Conservation (phyloP, 208 protist species). For the Strigomonas culicis region DNA sequence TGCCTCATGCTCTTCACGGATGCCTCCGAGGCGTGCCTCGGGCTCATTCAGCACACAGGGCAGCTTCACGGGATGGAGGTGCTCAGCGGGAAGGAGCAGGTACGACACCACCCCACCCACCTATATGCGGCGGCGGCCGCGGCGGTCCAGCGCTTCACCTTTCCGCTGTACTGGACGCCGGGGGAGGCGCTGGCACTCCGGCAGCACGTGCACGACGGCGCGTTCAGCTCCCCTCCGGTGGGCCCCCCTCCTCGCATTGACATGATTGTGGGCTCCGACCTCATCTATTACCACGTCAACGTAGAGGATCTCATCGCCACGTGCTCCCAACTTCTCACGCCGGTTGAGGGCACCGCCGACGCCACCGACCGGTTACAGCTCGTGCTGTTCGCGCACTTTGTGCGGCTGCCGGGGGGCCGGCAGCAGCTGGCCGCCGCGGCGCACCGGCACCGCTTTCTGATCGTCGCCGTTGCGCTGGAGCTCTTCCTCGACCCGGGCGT, state of each 20-base stretch:
- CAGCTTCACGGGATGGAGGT: conserved; percentile 7
- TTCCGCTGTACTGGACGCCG: conserved; percentile 35
- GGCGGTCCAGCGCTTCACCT: conserved; percentile 16
- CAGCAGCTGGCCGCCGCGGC: neutral
- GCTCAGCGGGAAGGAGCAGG: conserved; percentile 1
- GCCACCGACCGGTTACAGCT: conserved; percentile 9
- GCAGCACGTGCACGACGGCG: conserved; percentile 6
- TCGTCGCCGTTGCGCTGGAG: conserved; percentile 32
- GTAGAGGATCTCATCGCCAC: conserved; percentile 37
- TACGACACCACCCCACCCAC: conserved; percentile 3
- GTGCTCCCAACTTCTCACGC: conserved; percentile 22
- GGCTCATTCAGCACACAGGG: conserved; percentile 28
- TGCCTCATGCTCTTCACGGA: conserved; percentile 33
- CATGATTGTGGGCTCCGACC: conserved; percentile 60
- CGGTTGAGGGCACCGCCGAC: neutral
- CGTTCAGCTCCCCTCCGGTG: neutral
- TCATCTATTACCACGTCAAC: conserved; percentile 71
- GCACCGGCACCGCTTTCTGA: conserved; percentile 11
- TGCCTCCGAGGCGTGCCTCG: conserved; percentile 42
- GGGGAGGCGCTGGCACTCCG: conserved; percentile 18
- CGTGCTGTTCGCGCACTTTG: conserved; percentile 46
- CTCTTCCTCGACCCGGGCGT: conserved; percentile 24
- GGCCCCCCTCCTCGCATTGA: neutral
- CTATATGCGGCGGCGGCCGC: neutral
- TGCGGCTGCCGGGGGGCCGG: conserved; percentile 50